These are phyloP conservation scores for Macroventuria anomochaeta DNA, from an alignment of 2,329 filamentous ascomycete genomes.

Conservation along the genomic window DNA sequence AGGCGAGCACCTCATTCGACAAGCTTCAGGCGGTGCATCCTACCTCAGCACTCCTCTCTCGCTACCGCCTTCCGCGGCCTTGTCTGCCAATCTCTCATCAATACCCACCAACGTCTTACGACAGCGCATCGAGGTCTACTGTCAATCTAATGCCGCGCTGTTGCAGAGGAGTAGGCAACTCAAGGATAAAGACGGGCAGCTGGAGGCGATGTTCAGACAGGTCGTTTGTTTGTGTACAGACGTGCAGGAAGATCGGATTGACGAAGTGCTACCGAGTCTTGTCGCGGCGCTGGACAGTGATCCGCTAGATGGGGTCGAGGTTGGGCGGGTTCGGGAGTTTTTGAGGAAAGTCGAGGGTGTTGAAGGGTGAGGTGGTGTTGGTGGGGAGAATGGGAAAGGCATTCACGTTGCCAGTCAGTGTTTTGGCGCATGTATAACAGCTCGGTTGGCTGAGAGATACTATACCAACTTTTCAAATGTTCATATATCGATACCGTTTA, in stretches of 20 bases:
- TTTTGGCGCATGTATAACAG: too few relatives aligned
- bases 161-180: slow-evolving; percentile 72
- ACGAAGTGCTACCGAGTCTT: slow-evolving; percentile 78
- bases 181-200: slow-evolving; percentile 78
- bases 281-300: slow-evolving; percentile 91
- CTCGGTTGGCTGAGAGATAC: too few relatives aligned
- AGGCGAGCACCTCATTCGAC: slow-evolving; percentile 36
- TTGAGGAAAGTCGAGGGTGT: slow-evolving; percentile 77
- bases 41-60: slow-evolving; percentile 39
- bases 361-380: slow-evolving; percentile 23
- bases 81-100: slow-evolving; percentile 48
- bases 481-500: too few relatives aligned
- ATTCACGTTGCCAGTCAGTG: too few relatives aligned
- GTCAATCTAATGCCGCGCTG: slow-evolving; percentile 70
- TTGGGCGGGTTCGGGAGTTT: slow-evolving; percentile 78
- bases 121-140: slow-evolving; percentile 73
- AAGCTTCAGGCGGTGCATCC: slow-evolving; percentile 37
- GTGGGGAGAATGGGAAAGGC: neutral
- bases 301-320: slow-evolving; percentile 69
- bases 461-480: too few relatives aligned
- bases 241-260: slow-evolving; percentile 78
- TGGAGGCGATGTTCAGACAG: slow-evolving; percentile 85
- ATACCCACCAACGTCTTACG: slow-evolving; percentile 56
- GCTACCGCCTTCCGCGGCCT: slow-evolving; percentile 42
- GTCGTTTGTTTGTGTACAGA: slow-evolving; percentile 88